Conservation (phyloP, 225 moss, liverwort and hornwort species). For the Ulota crispa region DNA sequence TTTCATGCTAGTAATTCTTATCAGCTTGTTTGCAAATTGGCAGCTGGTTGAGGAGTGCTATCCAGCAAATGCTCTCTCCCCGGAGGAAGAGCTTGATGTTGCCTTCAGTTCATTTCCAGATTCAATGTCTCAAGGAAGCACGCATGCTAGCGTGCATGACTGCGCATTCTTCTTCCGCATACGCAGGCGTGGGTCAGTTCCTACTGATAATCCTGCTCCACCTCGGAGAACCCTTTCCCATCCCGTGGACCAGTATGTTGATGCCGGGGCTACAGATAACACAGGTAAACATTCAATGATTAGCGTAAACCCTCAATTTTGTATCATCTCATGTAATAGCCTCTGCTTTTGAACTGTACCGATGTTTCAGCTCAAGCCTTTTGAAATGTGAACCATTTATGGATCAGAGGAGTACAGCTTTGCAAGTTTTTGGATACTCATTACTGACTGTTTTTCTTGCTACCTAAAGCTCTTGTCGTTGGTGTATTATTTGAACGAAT, state of each 20-base stretch:
- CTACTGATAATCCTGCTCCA: slow-evolving; percentile 40
- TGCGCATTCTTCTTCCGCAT: slow-evolving; percentile 96
- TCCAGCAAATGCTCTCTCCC: slow-evolving; percentile 78
- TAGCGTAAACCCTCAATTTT: neutral
- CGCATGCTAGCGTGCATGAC: slow-evolving; percentile 97
- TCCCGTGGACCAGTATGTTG: slow-evolving; percentile 42
- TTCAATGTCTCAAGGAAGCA: slow-evolving; percentile 97
- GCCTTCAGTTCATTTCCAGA: slow-evolving; percentile 99
- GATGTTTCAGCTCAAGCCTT: neutral
- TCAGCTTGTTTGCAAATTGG: slow-evolving; percentile 27
- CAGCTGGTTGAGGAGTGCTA: slow-evolving; percentile 94
- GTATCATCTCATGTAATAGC: slow-evolving; percentile 2
- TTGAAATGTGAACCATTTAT: neutral
- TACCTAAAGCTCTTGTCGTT: neutral
- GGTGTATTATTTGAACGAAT: slow-evolving; percentile 8
- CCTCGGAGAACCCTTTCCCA: slow-evolving; percentile 68
- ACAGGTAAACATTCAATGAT: slow-evolving; percentile 44
- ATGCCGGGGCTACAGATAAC: slow-evolving; percentile 32
- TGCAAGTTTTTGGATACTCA: neutral
- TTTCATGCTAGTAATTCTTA: slow-evolving; percentile 14
- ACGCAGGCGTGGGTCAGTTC: slow-evolving; percentile 77
- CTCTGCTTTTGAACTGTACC: slow-evolving; percentile 15
- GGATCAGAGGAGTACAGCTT: neutral
- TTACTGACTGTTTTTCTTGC: neutral
- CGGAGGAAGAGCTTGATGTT: slow-evolving; percentile 97